Evolutionary conservation across 2,329 filamentous ascomycete species (phyloP).

Genomic region (Pyrenophora graminea): DNA sequence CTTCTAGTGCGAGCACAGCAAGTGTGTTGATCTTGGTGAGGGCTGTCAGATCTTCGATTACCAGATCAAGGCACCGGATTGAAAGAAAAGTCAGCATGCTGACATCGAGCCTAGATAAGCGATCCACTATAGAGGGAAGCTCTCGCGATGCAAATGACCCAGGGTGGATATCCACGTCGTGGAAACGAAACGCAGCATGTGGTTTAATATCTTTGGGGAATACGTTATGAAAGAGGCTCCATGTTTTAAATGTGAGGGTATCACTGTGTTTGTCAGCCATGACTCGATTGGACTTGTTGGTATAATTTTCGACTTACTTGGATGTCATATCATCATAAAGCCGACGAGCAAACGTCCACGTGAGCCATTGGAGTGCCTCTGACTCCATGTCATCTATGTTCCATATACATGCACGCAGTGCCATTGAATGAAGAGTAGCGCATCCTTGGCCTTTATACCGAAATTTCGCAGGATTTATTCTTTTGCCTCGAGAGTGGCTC

Average conservation of each 20-base stretch:
- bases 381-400: constrained; percentile 21
- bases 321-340: constrained; percentile 23
- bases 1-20: constrained; percentile 19
- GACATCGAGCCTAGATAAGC: constrained; percentile 18
- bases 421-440: constrained; percentile 23
- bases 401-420: constrained; percentile 24
- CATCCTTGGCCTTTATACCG: constrained; percentile 14
- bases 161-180: background rate
- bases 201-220: constrained; percentile 23
- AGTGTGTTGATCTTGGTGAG: constrained; percentile 25
- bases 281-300: background rate
- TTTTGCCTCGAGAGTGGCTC: constrained; percentile 17
- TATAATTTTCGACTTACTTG: constrained; percentile 13
- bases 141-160: constrained; percentile 1
- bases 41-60: constrained; percentile 16
- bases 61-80: constrained; percentile 16
- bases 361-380: constrained; percentile 22
- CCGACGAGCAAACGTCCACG: constrained; percentile 23
- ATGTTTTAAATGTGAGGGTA: constrained; percentile 20
- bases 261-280: constrained; percentile 14
- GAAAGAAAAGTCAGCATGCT: constrained; percentile 26
- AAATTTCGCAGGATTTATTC: constrained; percentile 14
- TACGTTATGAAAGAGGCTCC: constrained; percentile 23
- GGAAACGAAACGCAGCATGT: constrained; percentile 16
- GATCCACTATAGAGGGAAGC: constrained; percentile 18